Evolutionary conservation across 192 early-diverging fungal genomes (phyloP).

Genomic region (Linderina pennispora): DNA sequence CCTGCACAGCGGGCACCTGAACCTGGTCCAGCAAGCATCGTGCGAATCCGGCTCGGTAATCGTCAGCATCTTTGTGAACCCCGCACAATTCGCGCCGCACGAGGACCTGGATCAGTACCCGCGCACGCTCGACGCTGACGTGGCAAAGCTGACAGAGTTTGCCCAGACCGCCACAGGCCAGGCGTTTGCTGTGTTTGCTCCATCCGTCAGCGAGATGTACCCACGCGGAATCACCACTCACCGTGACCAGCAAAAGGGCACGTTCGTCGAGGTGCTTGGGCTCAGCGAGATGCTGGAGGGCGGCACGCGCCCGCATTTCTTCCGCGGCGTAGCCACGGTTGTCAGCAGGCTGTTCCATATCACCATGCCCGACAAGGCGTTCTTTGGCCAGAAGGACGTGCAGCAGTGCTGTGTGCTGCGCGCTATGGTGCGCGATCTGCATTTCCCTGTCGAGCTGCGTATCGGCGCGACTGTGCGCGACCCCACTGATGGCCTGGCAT

Average conservation of each 20-base stretch:
- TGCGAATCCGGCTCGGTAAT: slow-evolving; percentile 63
- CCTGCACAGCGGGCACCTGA: slow-evolving; percentile 84
- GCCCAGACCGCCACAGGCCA: background rate
- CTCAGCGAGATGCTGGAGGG: slow-evolving; percentile 93
- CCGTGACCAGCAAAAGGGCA: slow-evolving; percentile 67
- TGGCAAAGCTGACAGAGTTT: slow-evolving; percentile 57
- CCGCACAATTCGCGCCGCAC: slow-evolving; percentile 95
- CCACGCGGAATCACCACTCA: slow-evolving; percentile 84
- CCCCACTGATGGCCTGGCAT: slow-evolving; percentile 69
- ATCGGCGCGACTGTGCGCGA: slow-evolving; percentile 74
- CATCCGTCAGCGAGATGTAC: slow-evolving; percentile 86
- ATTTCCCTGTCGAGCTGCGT: slow-evolving; percentile 67
- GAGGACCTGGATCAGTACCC: slow-evolving; percentile 93
- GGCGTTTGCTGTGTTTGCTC: slow-evolving; percentile 48
- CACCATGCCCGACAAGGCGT: slow-evolving; percentile 72
- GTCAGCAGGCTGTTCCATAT: slow-evolving; percentile 92
- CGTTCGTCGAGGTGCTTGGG: slow-evolving; percentile 91
- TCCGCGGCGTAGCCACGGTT: slow-evolving; percentile 94
- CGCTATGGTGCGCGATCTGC: slow-evolving; percentile 78
- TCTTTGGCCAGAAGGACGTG: slow-evolving; percentile 96
- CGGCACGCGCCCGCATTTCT: slow-evolving; percentile 86
- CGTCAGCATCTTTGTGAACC: slow-evolving; percentile 94
- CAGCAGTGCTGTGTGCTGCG: slow-evolving; percentile 86
- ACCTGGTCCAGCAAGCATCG: slow-evolving; percentile 56
- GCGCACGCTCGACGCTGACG: slow-evolving; percentile 72